Percentiles rank a stretch among this genome's conserved stretches.
Evolutionary conservation across 768 basidiomycete species (phyloP).

Genomic region (Rubroboletus satanas): DNA sequence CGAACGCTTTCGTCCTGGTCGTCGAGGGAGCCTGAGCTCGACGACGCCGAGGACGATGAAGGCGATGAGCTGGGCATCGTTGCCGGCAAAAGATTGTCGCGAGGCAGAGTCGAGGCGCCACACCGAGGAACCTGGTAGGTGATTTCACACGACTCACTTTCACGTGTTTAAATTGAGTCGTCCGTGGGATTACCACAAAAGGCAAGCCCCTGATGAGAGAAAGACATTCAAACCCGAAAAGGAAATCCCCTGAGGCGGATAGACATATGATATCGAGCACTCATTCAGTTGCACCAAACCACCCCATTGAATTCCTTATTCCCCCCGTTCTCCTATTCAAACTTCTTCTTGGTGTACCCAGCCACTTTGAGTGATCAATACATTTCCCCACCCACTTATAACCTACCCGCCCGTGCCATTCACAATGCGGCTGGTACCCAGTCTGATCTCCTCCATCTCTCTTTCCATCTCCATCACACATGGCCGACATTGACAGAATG

Average conservation of each 20-base stretch:
- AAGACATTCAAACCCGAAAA: not conserved
- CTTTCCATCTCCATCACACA: not conserved
- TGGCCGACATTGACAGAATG: conserved; percentile 27
- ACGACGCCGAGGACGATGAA: conserved; percentile 10
- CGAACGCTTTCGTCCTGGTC: conserved; percentile 72
- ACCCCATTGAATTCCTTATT: not conserved
- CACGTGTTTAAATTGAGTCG: conserved; percentile 21
- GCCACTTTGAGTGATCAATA: conserved; percentile 12
- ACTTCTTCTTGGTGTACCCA: not conserved
- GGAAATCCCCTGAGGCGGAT: conserved; percentile 8
- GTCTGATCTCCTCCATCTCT: not conserved
- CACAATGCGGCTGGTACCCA: conserved; percentile 14
- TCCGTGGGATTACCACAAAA: conserved; percentile 1
- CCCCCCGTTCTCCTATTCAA: not conserved
- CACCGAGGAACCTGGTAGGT: no score
- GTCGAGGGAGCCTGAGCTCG: conserved; percentile 31
- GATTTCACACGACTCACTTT: conserved; percentile 5
- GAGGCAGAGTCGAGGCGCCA: not conserved
- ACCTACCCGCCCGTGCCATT: not conserved
- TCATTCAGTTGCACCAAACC: not conserved
- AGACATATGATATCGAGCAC: not conserved
- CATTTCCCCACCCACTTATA: conserved; percentile 8
- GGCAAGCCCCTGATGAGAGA: not conserved
- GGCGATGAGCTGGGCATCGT: conserved; percentile 17
- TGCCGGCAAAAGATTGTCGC: not conserved